Evolutionary conservation across 306 rosid species (phyloP), one percentile per base, ranked within the genome.

Genomic region (Quercus berberidifolia): DNA sequence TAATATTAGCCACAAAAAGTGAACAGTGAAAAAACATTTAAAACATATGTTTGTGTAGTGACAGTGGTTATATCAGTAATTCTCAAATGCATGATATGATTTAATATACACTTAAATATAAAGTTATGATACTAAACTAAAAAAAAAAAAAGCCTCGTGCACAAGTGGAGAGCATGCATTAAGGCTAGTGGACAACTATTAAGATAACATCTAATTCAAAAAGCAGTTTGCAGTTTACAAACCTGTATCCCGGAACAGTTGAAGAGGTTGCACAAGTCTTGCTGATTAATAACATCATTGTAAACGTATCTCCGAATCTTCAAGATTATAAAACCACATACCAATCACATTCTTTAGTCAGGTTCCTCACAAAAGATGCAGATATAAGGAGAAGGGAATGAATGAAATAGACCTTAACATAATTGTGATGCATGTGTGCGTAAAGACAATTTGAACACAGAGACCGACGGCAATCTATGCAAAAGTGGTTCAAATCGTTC

Each of bases 161-260:
- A 35, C 41, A 35, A 35, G 41, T 35, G 41, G 41, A 6, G 41
- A 35, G 41, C 41, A 1, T 35, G 41, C 41, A 6, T 35, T 6
- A 2, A 35, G 41, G 41, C 41, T 35, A 6, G 41, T 1, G 41
- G 41, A 35, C 41, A 35, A 46, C 52, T 10, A 46, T 46, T 46
- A 46, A 46, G 13, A 10, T 46, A 46, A 46, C 52, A 10, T 11
- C 52, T 46, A 46, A 46, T 9, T 46, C 52, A 46, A 35, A 35
- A 35, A 35, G 41, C 41, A 6, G 41, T 35, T 35, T 35, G 41
- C 7, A 11, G 3, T 55, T 9, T 5, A 52, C 70, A 13, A 54
- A 78, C 86, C 86, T 75, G 83, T 46, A 83, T 83, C 17, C 86
- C 86, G 21, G 83, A 78, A 63, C 86, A 83, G 70, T 79, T 71